Base-by-base conservation (phyloP, 805 yeast species). In the Candida incommunis region DNA sequence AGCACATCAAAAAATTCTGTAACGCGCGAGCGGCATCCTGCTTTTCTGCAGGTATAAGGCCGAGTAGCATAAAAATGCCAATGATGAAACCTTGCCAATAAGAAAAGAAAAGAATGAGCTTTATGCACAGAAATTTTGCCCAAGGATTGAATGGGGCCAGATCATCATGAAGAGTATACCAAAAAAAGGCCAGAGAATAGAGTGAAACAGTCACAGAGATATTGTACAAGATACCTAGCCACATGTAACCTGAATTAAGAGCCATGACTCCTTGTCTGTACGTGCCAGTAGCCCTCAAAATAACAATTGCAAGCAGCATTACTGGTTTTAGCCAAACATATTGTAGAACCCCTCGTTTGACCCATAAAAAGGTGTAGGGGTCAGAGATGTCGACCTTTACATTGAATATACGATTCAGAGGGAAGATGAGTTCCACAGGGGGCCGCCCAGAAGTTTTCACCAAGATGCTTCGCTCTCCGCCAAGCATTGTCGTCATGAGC, bases 271-370 rank as follows among this genome's bases (percentile, higher is more conserved):
- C 71, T 22, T 72, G 72, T 43, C 75, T 65, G 55, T 80, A 75
- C 43, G 68, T 54, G 0, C 78, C 75, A 15, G 68, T 46, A 0
- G 71, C 48, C 2, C 76, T 74, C 24, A 75, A 62, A 34, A 72
- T 44, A 22, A 74, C 58, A 22, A 72, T 67, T n/a, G 71, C 64
- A 11, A 78, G 48, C 48, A 87, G 80, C n/a, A 88, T 68, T 13
- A 85, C 48, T 0, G 96, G 96, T 55, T 94, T 88, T 48, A 88
- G 61, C 96, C 96, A 92, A 4, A 90, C 95, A 57, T 90, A 92
- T 61, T 92, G 99, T 43, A 92, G 64, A 4, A 92, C 80, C 1
- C 94, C 90, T 48, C 95, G 66, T 56, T 92, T 92, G 43, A 92
- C 76, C 18, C 64, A 64, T 47, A 90, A 63, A 57, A 87, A 84